These are phyloP conservation scores for Zoysia pacifica DNA, from an alignment of 176 grass and related monocot genomes.

Conservation along the genomic window DNA sequence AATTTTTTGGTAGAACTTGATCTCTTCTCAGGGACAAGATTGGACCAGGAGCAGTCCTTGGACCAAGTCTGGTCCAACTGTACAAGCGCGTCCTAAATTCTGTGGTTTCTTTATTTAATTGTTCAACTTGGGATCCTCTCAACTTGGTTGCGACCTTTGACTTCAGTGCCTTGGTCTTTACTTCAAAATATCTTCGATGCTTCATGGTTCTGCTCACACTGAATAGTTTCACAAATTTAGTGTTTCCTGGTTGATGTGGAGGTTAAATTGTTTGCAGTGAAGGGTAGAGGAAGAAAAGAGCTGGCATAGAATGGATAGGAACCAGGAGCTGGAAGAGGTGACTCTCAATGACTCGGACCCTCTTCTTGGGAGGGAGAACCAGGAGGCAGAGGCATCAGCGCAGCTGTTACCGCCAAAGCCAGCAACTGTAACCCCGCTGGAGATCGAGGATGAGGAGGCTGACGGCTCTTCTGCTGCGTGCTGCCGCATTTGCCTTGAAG, in stretches of 20 bases:
- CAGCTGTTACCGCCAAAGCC: conserved; percentile 31
- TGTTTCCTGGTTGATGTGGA: conserved; percentile 20
- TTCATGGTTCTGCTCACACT: conserved; percentile 15
- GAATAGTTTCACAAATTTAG: conserved; percentile 4
- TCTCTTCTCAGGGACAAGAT: neutral
- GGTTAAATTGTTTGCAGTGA: neutral
- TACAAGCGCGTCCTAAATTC: neutral
- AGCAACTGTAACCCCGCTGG: conserved; percentile 37
- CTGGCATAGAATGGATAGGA: conserved; percentile 37
- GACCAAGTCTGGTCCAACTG: conserved; percentile 14
- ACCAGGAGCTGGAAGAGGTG: conserved; percentile 29
- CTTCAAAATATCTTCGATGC: neutral
- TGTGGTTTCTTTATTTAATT: conserved; percentile 6
- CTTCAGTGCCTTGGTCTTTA: neutral
- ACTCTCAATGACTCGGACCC: conserved; percentile 49
- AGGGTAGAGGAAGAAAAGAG: conserved; percentile 5
- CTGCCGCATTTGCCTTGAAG: conserved; percentile 93
- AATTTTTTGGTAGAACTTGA: neutral
- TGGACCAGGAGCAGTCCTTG: neutral
- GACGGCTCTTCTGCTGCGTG: conserved; percentile 68
- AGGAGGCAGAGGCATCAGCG: conserved; percentile 4
- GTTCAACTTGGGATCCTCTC: conserved; percentile 4
- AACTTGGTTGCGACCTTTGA: conserved; percentile 6
- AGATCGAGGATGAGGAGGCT: conserved; percentile 80
- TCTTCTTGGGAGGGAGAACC: conserved; percentile 44